Conservation (phyloP, 2,329 filamentous ascomycete genomes). For the Eurotiales sp. region DNA sequence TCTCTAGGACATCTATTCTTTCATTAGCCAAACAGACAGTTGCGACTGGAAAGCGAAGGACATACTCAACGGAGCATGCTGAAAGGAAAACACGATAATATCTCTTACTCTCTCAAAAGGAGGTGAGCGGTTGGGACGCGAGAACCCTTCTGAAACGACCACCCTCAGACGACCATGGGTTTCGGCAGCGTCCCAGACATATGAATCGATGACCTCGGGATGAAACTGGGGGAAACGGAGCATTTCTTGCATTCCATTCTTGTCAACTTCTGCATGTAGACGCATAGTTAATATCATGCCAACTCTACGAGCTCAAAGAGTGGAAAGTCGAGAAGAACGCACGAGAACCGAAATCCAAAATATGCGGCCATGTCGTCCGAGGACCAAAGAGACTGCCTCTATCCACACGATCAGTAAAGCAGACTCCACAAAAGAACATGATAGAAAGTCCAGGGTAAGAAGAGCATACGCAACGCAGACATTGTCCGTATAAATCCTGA, state of each 20-base stretch:
- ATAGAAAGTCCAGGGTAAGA: slow-evolving; percentile 14
- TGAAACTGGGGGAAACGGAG: slow-evolving; percentile 72
- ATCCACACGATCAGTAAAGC: neutral
- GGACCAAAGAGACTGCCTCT: slow-evolving; percentile 57
- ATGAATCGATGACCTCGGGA: slow-evolving; percentile 63
- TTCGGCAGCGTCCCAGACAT: slow-evolving; percentile 68
- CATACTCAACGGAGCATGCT: slow-evolving; percentile 74
- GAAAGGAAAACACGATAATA: slow-evolving; percentile 74
- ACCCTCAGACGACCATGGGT: slow-evolving; percentile 71
- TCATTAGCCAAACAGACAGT: too few species aligned
- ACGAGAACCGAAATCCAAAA: slow-evolving; percentile 44
- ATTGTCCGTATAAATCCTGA: slow-evolving; percentile 67
- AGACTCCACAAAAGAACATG: neutral
- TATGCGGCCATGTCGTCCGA: slow-evolving; percentile 50
- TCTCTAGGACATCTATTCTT: slow-evolving; percentile 72
- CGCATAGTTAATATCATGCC: too few species aligned
- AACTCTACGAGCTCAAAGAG: too few species aligned
- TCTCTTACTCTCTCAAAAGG: slow-evolving; percentile 68
- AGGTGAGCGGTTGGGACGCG: slow-evolving; percentile 42
- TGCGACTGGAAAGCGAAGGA: neutral
- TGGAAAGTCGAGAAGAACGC: slow-evolving; percentile 23
- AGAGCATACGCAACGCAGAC: slow-evolving; percentile 59
- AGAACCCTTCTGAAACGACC: slow-evolving; percentile 69
- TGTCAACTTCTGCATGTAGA: slow-evolving; percentile 46
- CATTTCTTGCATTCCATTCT: slow-evolving; percentile 56